These are phyloP conservation scores for Daedaleopsis nitida DNA, from an alignment of 768 basidiomycete genomes.

Conservation along the genomic window DNA sequence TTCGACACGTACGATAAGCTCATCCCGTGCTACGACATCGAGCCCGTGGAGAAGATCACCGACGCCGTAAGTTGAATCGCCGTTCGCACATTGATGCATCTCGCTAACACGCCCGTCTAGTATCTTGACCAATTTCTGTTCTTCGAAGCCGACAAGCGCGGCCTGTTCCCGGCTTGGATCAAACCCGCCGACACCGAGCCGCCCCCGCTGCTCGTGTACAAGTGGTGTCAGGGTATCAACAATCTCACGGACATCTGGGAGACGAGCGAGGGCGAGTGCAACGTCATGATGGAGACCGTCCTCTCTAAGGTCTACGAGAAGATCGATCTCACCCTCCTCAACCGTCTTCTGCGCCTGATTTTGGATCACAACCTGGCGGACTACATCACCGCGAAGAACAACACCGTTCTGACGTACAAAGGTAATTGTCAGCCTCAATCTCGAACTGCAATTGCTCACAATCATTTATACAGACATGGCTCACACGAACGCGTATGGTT, in stretches of 20 bases:
- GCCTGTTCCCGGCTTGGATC: slow-evolving; percentile 98
- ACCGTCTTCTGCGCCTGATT: slow-evolving; percentile 93
- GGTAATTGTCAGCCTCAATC: slow-evolving; percentile 33
- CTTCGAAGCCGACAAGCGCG: slow-evolving; percentile 99
- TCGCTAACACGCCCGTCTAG: slow-evolving; percentile 35
- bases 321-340: slow-evolving; percentile 94
- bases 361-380: slow-evolving; percentile 98
- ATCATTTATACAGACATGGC: slow-evolving; percentile 69
- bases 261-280: slow-evolving; percentile 95
- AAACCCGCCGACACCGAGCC: slow-evolving; percentile 98
- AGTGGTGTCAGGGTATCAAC: slow-evolving; percentile 99
- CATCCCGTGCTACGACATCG: slow-evolving; percentile 98
- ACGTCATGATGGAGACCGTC: slow-evolving; percentile 98
- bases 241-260: slow-evolving; percentile 99
- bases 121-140: slow-evolving; percentile 98
- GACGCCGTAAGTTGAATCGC: slow-evolving; percentile 69
- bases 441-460: background rate
- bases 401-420: slow-evolving; percentile 92
- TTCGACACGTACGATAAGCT: slow-evolving; percentile 98
- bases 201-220: slow-evolving; percentile 95
- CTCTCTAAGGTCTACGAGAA: slow-evolving; percentile 99
- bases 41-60: slow-evolving; percentile 99
- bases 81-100: background rate
- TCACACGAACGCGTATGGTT: slow-evolving; percentile 94
- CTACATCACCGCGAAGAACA: slow-evolving; percentile 99